Conservation (phyloP, 2,329 filamentous ascomycete genomes). For the Pseudogymnoascus sp. region DNA sequence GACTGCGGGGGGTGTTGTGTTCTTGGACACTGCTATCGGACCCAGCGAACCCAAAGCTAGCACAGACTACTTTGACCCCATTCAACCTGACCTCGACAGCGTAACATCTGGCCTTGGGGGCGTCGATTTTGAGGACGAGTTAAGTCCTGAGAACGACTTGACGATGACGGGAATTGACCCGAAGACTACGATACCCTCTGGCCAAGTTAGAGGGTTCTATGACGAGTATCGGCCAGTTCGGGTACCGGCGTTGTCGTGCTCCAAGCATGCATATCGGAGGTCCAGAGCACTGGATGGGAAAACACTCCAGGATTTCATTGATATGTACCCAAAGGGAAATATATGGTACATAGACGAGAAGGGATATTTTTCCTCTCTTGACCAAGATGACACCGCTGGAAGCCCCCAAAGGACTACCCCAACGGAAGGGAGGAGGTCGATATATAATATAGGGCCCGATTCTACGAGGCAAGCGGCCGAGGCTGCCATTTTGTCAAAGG, state of each 20-base stretch:
- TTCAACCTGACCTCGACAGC: neutral
- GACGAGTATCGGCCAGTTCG: conserved; percentile 20
- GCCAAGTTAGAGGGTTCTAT: neutral
- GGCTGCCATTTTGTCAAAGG: conserved; percentile 20
- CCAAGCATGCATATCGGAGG: conserved; percentile 18
- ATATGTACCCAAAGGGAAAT: conserved; percentile 25
- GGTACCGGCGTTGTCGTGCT: conserved; percentile 21
- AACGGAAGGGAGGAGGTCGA: neutral
- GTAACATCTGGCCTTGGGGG: neutral
- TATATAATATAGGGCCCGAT: neutral
- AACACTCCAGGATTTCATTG: conserved; percentile 21
- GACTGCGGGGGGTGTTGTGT: conserved; percentile 23
- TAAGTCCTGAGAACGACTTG: neutral
- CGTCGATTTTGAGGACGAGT: neutral
- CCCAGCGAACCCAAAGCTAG: conserved; percentile 15
- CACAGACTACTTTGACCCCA: conserved; percentile 12
- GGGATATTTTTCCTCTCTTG: conserved; percentile 25
- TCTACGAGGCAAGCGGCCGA: conserved; percentile 19
- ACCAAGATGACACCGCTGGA: conserved; percentile 17
- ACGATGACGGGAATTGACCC: conserved; percentile 9
- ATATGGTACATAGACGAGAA: conserved; percentile 26
- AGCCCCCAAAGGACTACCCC: conserved; percentile 5
- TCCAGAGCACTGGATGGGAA: conserved; percentile 20
- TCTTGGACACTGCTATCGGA: conserved; percentile 22
- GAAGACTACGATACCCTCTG: conserved; percentile 1